Percentiles rank a stretch among this genome's conserved stretches.
Conservation (phyloP, 164 flowering plant genomes). For the Tetracentron sinense region DNA sequence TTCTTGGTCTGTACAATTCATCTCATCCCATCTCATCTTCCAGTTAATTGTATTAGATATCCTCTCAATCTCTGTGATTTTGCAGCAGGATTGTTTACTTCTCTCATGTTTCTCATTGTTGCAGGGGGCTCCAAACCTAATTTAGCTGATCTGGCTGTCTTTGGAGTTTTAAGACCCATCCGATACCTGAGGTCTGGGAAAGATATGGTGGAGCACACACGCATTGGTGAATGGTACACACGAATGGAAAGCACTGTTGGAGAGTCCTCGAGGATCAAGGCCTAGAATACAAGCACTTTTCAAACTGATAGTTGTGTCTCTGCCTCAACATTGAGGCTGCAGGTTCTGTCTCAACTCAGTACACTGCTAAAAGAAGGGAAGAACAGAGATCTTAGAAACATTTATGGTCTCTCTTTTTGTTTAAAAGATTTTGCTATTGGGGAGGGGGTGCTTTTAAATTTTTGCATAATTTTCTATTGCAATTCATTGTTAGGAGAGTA, state of each 20-base stretch:
- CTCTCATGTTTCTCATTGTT: not conserved
- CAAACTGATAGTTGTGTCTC: not conserved
- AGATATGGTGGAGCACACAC: conserved; percentile 50
- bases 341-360: not conserved
- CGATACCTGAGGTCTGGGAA: conserved; percentile 41
- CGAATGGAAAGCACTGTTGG: conserved; percentile 49
- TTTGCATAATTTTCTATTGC: not conserved
- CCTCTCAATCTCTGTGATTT: not conserved
- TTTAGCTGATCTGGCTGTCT: conserved; percentile 47
- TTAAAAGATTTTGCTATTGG: not conserved
- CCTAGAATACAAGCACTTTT: conserved; percentile 8
- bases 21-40: not conserved
- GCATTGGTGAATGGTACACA: conserved; percentile 43
- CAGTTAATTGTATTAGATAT: not conserved
- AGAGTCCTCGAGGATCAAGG: conserved; percentile 35
- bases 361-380: not conserved
- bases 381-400: not conserved
- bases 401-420: not conserved
- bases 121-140: conserved; percentile 48
- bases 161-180: conserved; percentile 50
- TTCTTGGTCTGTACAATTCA: conserved; percentile 45
- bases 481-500: not conserved
- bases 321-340: not conserved
- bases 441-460: not conserved
- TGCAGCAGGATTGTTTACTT: not conserved